Evolutionary conservation across 805 yeast genomes (phyloP).

Genomic region (Candida dajiaensis): DNA sequence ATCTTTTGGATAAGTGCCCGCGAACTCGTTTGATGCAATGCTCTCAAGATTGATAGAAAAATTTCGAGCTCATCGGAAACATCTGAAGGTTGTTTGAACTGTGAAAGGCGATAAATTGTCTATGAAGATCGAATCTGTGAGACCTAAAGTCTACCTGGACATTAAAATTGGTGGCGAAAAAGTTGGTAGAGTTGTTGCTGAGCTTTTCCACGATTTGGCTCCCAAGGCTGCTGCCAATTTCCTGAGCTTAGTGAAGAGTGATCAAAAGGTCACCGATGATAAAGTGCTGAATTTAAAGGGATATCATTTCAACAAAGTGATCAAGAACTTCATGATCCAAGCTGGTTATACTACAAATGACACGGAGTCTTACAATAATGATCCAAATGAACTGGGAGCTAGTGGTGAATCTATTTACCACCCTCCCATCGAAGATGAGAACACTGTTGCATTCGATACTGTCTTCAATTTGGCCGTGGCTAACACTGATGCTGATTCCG

Average conservation of each 20-base stretch:
- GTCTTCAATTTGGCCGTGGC: conserved; percentile 61
- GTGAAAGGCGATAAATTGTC: too few species aligned
- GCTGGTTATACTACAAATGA: conserved; percentile 54
- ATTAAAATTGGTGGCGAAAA: conserved; percentile 35
- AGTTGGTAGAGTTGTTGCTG: conserved; percentile 57
- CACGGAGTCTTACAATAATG: conserved; percentile 18
- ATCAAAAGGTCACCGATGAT: conserved; percentile 19
- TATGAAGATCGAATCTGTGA: conserved; percentile 10
- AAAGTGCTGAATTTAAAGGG: conserved; percentile 31
- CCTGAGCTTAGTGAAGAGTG: conserved; percentile 37
- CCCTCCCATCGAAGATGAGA: conserved; percentile 53
- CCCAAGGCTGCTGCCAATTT: conserved; percentile 55
- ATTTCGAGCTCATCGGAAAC: neutral
- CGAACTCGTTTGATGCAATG: neutral
- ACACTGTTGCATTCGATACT: conserved; percentile 35
- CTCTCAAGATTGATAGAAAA: neutral
- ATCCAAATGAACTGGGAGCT: conserved; percentile 26
- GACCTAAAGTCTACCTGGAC: conserved; percentile 40
- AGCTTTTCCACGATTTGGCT: conserved; percentile 38
- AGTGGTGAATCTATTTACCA: conserved; percentile 43
- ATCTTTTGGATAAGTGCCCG: neutral
- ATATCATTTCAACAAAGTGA: conserved; percentile 53
- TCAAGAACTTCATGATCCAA: conserved; percentile 67
- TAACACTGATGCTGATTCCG: conserved; percentile 45
- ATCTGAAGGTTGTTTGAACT: too few species aligned